Conservation (phyloP, 768 basidiomycete genomes). For the Lactarius pseudohatsudake region DNA sequence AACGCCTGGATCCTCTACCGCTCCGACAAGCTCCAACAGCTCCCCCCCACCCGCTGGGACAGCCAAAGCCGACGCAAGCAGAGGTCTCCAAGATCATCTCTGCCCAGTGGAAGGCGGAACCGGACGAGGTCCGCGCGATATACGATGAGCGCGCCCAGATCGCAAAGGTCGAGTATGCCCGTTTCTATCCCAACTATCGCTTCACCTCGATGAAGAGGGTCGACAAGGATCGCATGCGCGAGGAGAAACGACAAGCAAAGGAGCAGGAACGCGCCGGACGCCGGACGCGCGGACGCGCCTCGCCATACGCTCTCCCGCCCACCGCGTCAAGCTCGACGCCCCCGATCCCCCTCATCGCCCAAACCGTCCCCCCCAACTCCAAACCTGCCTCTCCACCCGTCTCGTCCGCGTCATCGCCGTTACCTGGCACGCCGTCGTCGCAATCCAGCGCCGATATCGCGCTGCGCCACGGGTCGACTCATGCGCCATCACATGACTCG, state of each 20-base stretch:
- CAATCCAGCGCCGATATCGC: conserved; percentile 4
- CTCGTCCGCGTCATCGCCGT: conserved; percentile 7
- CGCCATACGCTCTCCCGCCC: conserved; percentile 19
- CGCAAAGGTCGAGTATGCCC: conserved; percentile 26
- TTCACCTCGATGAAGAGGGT: conserved; percentile 27
- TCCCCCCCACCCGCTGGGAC: conserved; percentile 33
- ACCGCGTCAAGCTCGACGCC: conserved; percentile 5
- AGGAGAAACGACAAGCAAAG: conserved; percentile 24
- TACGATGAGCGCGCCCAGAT: conserved; percentile 26
- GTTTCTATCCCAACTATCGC: conserved; percentile 27
- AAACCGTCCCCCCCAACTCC: neutral
- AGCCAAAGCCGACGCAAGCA: conserved; percentile 40
- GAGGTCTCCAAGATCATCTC: conserved; percentile 46
- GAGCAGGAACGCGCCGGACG: conserved; percentile 22
- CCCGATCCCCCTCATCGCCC: neutral
- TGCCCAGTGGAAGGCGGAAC: conserved; percentile 42
- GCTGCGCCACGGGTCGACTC: neutral
- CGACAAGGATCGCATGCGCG: conserved; percentile 26
- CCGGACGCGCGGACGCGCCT: conserved; percentile 5
- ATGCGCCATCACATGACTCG: conserved; percentile 16
- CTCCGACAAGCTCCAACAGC: conserved; percentile 42
- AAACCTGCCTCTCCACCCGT: neutral
- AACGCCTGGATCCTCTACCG: conserved; percentile 55
- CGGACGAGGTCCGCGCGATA: conserved; percentile 34
- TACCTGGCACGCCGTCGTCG: conserved; percentile 1